Conservation (phyloP, 2,329 filamentous ascomycete genomes). For the Aspergillus glaucus region DNA sequence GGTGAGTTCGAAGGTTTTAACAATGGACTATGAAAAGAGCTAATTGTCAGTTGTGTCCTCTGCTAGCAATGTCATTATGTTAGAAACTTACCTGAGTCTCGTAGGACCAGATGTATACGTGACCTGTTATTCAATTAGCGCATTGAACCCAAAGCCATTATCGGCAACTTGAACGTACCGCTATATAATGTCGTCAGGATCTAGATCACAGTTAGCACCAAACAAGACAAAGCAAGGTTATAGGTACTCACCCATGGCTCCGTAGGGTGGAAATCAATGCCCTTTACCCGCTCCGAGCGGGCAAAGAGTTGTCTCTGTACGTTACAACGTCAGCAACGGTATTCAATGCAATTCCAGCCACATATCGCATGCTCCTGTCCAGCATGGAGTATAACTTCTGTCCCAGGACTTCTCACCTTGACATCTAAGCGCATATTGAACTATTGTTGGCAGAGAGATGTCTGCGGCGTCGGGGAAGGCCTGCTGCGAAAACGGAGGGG, state of each 20-base stretch:
- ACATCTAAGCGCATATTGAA: slow-evolving; percentile 54
- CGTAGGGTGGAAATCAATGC: slow-evolving; percentile 92
- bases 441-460: slow-evolving; percentile 20
- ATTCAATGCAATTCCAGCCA: slow-evolving; percentile 1
- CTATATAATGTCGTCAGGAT: slow-evolving; percentile 92
- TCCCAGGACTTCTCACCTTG: slow-evolving; percentile 42
- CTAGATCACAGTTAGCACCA: slow-evolving; percentile 31
- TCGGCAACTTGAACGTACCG: slow-evolving; percentile 52
- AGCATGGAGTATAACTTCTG: neutral
- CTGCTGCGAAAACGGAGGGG: slow-evolving; percentile 18
- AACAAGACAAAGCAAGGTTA: neutral
- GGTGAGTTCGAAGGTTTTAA: slow-evolving; percentile 98
- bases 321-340: slow-evolving; percentile 33
- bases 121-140: slow-evolving; percentile 52
- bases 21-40: slow-evolving; percentile 58
- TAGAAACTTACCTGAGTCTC: slow-evolving; percentile 63
- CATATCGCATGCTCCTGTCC: slow-evolving; percentile 1
- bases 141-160: slow-evolving; percentile 7
- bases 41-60: slow-evolving; percentile 9
- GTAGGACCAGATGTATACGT: slow-evolving; percentile 99
- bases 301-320: slow-evolving; percentile 72
- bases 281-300: slow-evolving; percentile 92
- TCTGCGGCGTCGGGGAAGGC: slow-evolving; percentile 30
- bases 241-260: slow-evolving; percentile 74
- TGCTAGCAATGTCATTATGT: neutral